A percentile compares a stretch with the other conserved stretches of the same genome.
These are phyloP conservation scores for Aspergillus incahuasiensis DNA, from an alignment of 495 filamentous ascomycete genomes.

Conservation along the genomic window DNA sequence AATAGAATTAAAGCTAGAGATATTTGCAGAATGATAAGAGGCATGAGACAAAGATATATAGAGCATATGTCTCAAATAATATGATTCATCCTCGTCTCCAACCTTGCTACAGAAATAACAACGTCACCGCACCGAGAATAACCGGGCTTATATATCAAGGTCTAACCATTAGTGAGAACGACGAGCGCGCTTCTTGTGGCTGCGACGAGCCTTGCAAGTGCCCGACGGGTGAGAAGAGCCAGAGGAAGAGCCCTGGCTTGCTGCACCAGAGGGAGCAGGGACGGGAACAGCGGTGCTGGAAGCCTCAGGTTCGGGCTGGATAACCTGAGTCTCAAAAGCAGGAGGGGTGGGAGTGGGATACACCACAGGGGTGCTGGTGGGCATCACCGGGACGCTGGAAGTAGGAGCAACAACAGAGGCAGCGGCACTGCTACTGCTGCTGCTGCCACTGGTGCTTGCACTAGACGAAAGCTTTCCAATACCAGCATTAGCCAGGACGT, in stretches of 20 bases:
- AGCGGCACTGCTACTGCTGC: conserved; percentile 7
- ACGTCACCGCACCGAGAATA: too few relatives aligned
- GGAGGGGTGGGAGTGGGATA: not conserved
- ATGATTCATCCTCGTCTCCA: too few relatives aligned
- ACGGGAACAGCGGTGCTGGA: not conserved
- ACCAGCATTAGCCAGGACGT: conserved; percentile 27
- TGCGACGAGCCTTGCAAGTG: not conserved
- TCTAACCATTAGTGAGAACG: not conserved
- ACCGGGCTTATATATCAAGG: not conserved
- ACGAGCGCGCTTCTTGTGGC: not conserved
- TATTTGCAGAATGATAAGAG: too few relatives aligned
- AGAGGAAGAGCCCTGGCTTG: not conserved
- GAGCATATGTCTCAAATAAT: too few relatives aligned
- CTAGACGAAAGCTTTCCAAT: conserved; percentile 22
- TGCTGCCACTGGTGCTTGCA: conserved; percentile 8
- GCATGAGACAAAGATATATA: too few relatives aligned
- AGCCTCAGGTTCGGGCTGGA: not conserved
- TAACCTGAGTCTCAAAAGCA: not conserved
- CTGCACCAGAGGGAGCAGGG: not conserved
- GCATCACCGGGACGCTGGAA: not conserved
- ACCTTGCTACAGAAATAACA: too few relatives aligned
- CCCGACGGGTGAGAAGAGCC: not conserved
- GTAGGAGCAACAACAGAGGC: not conserved
- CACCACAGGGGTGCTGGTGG: not conserved
- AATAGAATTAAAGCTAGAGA: too few relatives aligned